A percentile compares a stretch with the other conserved stretches of the same genome.
Conservation (phyloP, 1,284 basidiomycete species). For the Tetrapyrgos nigripes region DNA sequence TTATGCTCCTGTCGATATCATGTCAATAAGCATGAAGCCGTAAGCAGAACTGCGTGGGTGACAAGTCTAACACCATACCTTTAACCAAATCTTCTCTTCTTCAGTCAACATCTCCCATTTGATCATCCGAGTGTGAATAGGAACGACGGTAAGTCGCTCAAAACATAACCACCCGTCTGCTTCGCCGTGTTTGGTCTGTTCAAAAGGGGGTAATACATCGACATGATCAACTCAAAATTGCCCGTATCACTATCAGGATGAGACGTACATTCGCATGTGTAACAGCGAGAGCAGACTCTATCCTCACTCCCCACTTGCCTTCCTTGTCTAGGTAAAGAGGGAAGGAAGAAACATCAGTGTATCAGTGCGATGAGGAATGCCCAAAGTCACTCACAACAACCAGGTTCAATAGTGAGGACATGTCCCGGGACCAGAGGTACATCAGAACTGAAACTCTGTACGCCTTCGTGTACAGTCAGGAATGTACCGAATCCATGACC, state of each 20-base stretch:
- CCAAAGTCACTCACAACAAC: conserved; percentile 68
- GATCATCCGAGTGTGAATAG: conserved; percentile 92
- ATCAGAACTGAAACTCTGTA: conserved; percentile 71
- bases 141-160: conserved; percentile 89
- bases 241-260: not conserved
- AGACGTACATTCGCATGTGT: conserved; percentile 66
- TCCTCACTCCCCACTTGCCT: conserved; percentile 87
- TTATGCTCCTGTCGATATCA: conserved; percentile 75
- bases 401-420: conserved; percentile 89
- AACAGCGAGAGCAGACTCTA: conserved; percentile 84
- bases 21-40: conserved; percentile 6
- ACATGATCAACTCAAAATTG: not conserved
- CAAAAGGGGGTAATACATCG: conserved; percentile 1
- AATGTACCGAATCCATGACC: conserved; percentile 86
- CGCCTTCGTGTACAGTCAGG: conserved; percentile 80
- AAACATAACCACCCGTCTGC: conserved; percentile 84
- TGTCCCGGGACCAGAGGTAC: conserved; percentile 79
- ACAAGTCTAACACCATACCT: conserved; percentile 66
- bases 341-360: not conserved
- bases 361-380: conserved; percentile 17
- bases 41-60: conserved; percentile 7
- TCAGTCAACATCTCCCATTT: conserved; percentile 83
- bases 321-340: conserved; percentile 64
- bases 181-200: conserved; percentile 74
- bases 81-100: conserved; percentile 90